These are phyloP conservation scores for Acanthamoeba castellanii DNA, from an alignment of 208 protist species.

Conservation along the genomic window DNA sequence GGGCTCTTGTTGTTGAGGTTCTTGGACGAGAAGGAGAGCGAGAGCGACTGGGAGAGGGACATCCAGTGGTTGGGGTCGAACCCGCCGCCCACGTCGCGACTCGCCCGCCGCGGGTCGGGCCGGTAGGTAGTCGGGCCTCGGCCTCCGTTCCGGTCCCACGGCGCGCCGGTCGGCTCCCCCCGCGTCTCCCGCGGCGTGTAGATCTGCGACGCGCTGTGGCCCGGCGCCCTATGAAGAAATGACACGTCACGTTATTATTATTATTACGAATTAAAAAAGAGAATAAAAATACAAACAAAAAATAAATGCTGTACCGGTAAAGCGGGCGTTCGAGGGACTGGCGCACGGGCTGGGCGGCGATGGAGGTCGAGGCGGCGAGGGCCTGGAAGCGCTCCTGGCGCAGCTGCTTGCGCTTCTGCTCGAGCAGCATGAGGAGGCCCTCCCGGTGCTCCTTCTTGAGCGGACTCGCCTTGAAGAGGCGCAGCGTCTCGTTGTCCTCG, in stretches of 20 bases:
- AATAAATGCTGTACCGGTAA: not conserved
- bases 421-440: not conserved
- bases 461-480: not conserved
- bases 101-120: not conserved
- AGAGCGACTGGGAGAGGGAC: not conserved
- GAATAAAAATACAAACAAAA: no score
- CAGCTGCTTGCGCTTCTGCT: not conserved
- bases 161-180: no score
- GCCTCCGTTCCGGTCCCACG: not conserved
- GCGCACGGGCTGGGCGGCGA: not conserved
- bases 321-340: not conserved
- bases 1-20: not conserved
- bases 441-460: not conserved
- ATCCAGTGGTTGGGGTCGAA: not conserved
- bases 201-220: no score
- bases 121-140: not conserved
- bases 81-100: not conserved
- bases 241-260: no score
- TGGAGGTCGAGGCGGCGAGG: not conserved
- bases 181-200: no score
- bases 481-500: slow-evolving; percentile 20
- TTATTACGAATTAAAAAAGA: not conserved
- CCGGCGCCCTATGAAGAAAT: no score
- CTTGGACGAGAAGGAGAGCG: not conserved
- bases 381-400: not conserved